phyloP scores from a whole-genome alignment of 768 basidiomycete species.

The Serpula lacrymans region DNA sequence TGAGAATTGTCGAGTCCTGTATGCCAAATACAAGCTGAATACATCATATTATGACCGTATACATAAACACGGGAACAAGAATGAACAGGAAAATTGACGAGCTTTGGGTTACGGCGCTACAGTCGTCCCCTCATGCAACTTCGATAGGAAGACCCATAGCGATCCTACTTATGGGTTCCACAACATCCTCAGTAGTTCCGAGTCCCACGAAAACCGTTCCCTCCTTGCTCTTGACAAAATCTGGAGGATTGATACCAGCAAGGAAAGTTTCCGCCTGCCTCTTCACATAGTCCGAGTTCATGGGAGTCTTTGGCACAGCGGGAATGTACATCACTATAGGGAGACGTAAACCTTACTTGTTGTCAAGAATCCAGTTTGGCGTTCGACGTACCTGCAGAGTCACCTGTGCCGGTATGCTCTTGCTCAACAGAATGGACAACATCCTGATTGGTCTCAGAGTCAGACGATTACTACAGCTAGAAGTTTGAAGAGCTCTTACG shows the following conservation, averaged over 20 bases:
- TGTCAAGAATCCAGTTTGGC: not conserved
- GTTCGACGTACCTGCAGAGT: slow-evolving; percentile 56
- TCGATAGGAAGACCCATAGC: slow-evolving; percentile 42
- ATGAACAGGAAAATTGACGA: too few species aligned
- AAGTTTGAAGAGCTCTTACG: slow-evolving; percentile 22
- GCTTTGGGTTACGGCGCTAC: not conserved
- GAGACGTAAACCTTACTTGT: too few species aligned
- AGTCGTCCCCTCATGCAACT: slow-evolving; percentile 7
- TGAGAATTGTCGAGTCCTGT: too few species aligned
- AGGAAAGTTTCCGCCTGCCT: slow-evolving; percentile 64
- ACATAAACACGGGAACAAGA: not conserved
- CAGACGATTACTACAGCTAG: not conserved
- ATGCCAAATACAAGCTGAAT: too few species aligned
- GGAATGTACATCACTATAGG: slow-evolving; percentile 73
- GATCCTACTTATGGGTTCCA: slow-evolving; percentile 27
- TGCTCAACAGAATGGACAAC: slow-evolving; percentile 44
- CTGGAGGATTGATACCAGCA: slow-evolving; percentile 60
- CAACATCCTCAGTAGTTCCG: slow-evolving; percentile 38
- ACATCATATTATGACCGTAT: too few species aligned
- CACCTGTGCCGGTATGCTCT: slow-evolving; percentile 50
- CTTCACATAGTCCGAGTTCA: slow-evolving; percentile 57
- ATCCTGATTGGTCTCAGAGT: slow-evolving; percentile 34
- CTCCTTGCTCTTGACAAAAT: slow-evolving; percentile 54
- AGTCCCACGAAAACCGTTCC: slow-evolving; percentile 38
- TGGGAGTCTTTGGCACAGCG: slow-evolving; percentile 61